Base-by-base conservation (phyloP, 2,329 filamentous ascomycete genomes). In the Exophiala bonariae region DNA sequence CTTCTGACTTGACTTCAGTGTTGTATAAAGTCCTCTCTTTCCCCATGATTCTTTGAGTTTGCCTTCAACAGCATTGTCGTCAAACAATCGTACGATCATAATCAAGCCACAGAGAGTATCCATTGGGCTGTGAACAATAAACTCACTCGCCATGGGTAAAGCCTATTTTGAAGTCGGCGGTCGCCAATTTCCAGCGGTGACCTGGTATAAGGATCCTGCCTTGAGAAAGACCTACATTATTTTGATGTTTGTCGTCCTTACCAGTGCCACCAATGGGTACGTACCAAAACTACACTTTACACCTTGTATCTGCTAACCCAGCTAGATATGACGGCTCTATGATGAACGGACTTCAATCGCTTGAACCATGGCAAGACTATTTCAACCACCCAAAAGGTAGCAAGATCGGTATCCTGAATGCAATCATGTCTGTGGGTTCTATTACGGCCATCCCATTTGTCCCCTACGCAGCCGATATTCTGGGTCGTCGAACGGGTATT, bases 141-240 rank as follows among this genome's bases (percentile, higher is more conserved):
- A 16, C 14, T 33, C 23, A 26, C 17, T 19, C 43, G 51, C 5
- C 14, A 55, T 57, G 52, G 50, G 43, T 20, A 49, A 49, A 47
- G 49, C 40, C 41, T 45, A 50, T 41, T 55, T 55, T 19, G 55
- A 57, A 44, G 35, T 57, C 34, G 55, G 43, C 30, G 55, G 55
- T 20, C 52, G 52, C 45, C 51, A 69, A 23, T 79, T 82, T 57
- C 74, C 80, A 57, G 69, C 70, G 47, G 79, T 82, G 17, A 73
- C 65, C 44, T 83, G 80, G 80, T 76, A 70, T 52, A 71, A 66
- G 57, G 77, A 82, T 54, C 77, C 78, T 30, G 76, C 80, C 59
- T 65, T 83, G 44, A 70, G 79, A 42, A 77, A 72, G 60, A 72
- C 82, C n/a, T 83, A 82, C 60, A 70, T 71, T 43, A 71, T 75